Evolutionary conservation across 495 filamentous ascomycete species (phyloP).

Genomic region (Cercophora samala): DNA sequence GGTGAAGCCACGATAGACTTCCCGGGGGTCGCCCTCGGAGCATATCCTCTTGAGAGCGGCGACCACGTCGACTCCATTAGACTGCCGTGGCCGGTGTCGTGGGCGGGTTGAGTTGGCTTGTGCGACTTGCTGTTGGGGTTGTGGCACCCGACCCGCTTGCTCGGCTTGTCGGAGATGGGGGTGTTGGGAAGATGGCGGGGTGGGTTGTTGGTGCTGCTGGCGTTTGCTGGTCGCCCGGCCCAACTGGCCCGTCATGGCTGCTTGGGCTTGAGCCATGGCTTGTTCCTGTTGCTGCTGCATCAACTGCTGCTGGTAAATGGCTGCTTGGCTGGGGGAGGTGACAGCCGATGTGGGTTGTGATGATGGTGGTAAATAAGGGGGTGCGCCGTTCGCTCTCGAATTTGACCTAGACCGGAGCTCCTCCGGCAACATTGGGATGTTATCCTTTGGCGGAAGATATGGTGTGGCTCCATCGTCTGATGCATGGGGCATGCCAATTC

Average conservation of each 20-base stretch:
- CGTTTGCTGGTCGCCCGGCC: slow-evolving; percentile 63
- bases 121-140: slow-evolving; percentile 33
- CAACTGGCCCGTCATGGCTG: slow-evolving; percentile 54
- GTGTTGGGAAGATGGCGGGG: slow-evolving; percentile 55
- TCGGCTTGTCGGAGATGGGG: slow-evolving; percentile 52
- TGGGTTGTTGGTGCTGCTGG: slow-evolving; percentile 51
- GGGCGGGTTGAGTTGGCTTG: slow-evolving; percentile 54
- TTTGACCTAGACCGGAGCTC: slow-evolving; percentile 55
- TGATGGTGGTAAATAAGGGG: slow-evolving; percentile 35
- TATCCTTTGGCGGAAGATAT: slow-evolving; percentile 48
- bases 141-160: slow-evolving; percentile 37
- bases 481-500: slow-evolving; percentile 51
- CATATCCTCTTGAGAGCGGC: slow-evolving; percentile 82
- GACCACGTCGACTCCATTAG: slow-evolving; percentile 72
- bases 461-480: slow-evolving; percentile 49
- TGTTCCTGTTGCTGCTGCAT: slow-evolving; percentile 71
- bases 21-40: slow-evolving; percentile 79
- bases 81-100: slow-evolving; percentile 72
- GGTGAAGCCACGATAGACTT: slow-evolving; percentile 78
- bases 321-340: slow-evolving; percentile 34
- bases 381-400: slow-evolving; percentile 48
- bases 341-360: slow-evolving; percentile 33
- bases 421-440: slow-evolving; percentile 51
- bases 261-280: slow-evolving; percentile 70
- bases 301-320: slow-evolving; percentile 65